These are phyloP conservation scores for Sabuloglossum arenarium DNA, from an alignment of 495 filamentous ascomycete species.

Conservation along the genomic window DNA sequence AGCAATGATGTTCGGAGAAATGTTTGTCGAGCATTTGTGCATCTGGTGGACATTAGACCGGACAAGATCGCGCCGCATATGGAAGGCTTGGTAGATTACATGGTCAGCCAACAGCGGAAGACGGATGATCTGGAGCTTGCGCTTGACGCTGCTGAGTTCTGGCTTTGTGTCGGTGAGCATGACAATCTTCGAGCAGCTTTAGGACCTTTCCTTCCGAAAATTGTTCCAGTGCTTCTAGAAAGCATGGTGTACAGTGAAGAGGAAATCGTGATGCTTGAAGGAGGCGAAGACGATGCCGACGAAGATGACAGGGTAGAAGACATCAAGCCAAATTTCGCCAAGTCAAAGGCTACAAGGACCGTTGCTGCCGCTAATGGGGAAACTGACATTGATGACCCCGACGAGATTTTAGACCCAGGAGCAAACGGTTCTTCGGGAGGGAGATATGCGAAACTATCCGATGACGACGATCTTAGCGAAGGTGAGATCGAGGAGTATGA, in stretches of 20 bases:
- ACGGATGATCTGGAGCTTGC: constrained; percentile 75
- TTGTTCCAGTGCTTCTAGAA: constrained; percentile 76
- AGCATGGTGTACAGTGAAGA: constrained; percentile 96
- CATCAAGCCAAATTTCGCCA: constrained; percentile 83
- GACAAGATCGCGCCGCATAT: constrained; percentile 83
- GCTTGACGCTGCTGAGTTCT: constrained; percentile 92
- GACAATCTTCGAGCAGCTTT: constrained; percentile 49
- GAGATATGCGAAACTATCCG: constrained; percentile 6
- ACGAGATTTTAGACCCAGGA: background rate
- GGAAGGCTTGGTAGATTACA: constrained; percentile 77
- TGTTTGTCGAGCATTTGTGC: constrained; percentile 83
- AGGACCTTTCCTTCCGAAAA: constrained; percentile 56
- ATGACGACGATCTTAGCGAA: constrained; percentile 63
- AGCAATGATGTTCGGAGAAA: constrained; percentile 66
- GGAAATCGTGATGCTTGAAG: constrained; percentile 66
- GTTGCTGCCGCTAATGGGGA: constrained; percentile 26
- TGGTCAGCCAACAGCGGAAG: constrained; percentile 69
- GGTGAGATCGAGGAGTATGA: constrained; percentile 70
- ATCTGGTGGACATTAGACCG: constrained; percentile 74
- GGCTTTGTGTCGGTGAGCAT: constrained; percentile 84
- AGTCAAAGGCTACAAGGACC: constrained; percentile 33
- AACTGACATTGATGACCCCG: constrained; percentile 19
- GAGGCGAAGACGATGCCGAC: constrained; percentile 75
- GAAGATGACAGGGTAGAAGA: constrained; percentile 78
- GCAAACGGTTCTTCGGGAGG: background rate